Evolutionary conservation across 2,329 filamentous ascomycete genomes (phyloP).

Genomic region (Ceratocystis alfenasii): DNA sequence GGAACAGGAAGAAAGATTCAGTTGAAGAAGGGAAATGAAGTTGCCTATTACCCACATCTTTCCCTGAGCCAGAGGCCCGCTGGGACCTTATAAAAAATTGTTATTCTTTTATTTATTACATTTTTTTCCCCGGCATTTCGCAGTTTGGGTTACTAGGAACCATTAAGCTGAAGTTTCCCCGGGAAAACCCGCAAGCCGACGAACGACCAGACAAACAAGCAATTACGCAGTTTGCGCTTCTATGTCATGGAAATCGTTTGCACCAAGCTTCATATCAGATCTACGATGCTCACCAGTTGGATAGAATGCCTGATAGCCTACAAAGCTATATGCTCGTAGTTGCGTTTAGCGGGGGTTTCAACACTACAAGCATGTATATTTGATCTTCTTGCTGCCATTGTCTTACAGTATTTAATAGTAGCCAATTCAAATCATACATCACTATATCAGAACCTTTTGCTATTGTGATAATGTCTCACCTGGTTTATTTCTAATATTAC

Average conservation of each 20-base stretch:
- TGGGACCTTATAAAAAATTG: neutral
- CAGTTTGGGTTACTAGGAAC: neutral
- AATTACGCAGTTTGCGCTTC: neutral
- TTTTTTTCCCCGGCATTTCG: slow-evolving; percentile 1
- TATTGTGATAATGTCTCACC: too few species aligned
- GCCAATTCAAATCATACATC: too few species aligned
- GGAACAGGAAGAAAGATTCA: neutral
- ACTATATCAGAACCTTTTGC: too few species aligned
- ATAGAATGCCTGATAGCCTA: too few species aligned
- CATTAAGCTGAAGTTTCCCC: neutral
- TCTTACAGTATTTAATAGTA: too few species aligned
- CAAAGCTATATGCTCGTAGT: too few species aligned
- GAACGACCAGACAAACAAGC: neutral
- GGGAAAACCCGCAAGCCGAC: neutral
- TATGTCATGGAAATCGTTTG: neutral
- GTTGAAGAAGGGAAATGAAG: neutral
- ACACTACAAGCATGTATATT: too few species aligned
- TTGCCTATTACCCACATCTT: neutral
- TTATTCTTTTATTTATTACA: neutral
- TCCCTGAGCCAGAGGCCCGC: neutral
- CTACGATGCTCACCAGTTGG: neutral
- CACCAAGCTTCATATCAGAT: neutral
- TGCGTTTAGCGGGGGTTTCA: too few species aligned
- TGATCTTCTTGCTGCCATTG: too few species aligned
- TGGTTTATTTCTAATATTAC: too few species aligned